Evolutionary conservation across 257 asterid species (phyloP).

Genomic region (Rauvolfia tetraphylla): DNA sequence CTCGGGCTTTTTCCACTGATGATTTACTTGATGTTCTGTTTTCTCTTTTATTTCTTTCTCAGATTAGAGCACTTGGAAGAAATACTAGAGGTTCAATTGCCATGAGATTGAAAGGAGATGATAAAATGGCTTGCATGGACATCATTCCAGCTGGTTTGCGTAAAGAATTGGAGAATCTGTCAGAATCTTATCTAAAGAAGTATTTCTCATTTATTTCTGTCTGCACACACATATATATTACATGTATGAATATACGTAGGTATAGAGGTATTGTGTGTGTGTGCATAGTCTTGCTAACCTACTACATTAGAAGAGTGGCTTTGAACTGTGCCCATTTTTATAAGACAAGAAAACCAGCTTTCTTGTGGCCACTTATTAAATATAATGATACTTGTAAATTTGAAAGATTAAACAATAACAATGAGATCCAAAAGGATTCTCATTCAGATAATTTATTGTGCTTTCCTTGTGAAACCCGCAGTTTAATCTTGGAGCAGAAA

Average conservation of each 20-base stretch:
- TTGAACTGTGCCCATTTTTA: too few species aligned
- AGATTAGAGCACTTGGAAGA: slow-evolving; percentile 92
- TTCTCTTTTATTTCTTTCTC: slow-evolving; percentile 23
- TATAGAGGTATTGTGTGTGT: too few species aligned
- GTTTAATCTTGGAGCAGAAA: too few species aligned
- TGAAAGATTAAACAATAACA: too few species aligned
- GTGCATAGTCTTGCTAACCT: neutral
- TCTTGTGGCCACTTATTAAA: too few species aligned
- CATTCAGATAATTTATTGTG: too few species aligned
- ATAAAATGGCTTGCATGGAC: slow-evolving; percentile 94
- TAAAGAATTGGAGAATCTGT: slow-evolving; percentile 39
- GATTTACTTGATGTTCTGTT: neutral
- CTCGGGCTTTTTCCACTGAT: neutral
- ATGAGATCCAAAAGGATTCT: too few species aligned
- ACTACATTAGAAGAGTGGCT: too few species aligned
- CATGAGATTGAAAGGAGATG: slow-evolving; percentile 81
- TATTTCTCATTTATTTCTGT: slow-evolving; percentile 19
- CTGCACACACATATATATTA: too few species aligned
- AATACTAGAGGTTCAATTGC: slow-evolving; percentile 90
- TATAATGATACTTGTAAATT: too few species aligned
- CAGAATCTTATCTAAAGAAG: slow-evolving; percentile 38
- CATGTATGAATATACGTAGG: neutral
- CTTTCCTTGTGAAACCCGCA: too few species aligned
- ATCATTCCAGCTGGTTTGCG: slow-evolving; percentile 72
- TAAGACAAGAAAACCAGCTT: too few species aligned